Evolutionary conservation across 176 grass and related monocot genomes (phyloP).

Genomic region (Ampelocalamus luodianensis): DNA sequence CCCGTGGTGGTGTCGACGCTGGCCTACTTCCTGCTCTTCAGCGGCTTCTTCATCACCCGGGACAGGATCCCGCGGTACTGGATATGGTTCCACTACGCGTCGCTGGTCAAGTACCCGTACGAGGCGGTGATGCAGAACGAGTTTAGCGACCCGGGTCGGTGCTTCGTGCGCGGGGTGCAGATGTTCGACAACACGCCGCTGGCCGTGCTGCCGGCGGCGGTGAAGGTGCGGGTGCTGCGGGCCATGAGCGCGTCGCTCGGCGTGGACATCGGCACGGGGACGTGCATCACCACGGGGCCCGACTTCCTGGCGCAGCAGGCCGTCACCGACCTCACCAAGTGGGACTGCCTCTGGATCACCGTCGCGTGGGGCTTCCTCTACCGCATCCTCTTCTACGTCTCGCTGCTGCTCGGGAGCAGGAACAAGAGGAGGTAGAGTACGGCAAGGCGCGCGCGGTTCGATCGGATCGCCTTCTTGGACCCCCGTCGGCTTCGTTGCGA

Average conservation of each 20-base stretch:
- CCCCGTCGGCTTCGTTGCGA: background rate
- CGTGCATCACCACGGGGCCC: slow-evolving; percentile 82
- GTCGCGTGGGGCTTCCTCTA: slow-evolving; percentile 90
- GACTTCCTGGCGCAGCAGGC: slow-evolving; percentile 77
- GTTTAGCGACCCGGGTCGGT: slow-evolving; percentile 69
- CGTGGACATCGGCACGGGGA: slow-evolving; percentile 56
- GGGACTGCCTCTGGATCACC: slow-evolving; percentile 94
- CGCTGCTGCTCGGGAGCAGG: slow-evolving; percentile 79
- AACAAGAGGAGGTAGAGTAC: slow-evolving; percentile 78
- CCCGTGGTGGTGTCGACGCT: slow-evolving; percentile 82
- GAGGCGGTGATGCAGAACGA: slow-evolving; percentile 97
- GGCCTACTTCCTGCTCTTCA: slow-evolving; percentile 95
- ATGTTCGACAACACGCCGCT: slow-evolving; percentile 99
- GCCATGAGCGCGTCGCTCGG: slow-evolving; percentile 73
- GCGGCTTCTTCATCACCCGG: slow-evolving; percentile 95
- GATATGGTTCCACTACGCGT: slow-evolving; percentile 99
- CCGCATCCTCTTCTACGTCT: slow-evolving; percentile 83
- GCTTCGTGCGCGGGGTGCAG: slow-evolving; percentile 87
- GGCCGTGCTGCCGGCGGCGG: slow-evolving; percentile 42
- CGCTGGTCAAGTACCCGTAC: slow-evolving; percentile 96
- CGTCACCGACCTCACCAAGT: slow-evolving; percentile 81
- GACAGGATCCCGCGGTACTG: slow-evolving; percentile 84
- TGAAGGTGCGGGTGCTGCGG: slow-evolving; percentile 73
- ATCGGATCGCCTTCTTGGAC: slow-evolving; percentile 7
- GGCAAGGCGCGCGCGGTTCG: background rate